Evolutionary conservation across 306 rosid genomes (phyloP).

Genomic region (Astragalus membranaceus): DNA sequence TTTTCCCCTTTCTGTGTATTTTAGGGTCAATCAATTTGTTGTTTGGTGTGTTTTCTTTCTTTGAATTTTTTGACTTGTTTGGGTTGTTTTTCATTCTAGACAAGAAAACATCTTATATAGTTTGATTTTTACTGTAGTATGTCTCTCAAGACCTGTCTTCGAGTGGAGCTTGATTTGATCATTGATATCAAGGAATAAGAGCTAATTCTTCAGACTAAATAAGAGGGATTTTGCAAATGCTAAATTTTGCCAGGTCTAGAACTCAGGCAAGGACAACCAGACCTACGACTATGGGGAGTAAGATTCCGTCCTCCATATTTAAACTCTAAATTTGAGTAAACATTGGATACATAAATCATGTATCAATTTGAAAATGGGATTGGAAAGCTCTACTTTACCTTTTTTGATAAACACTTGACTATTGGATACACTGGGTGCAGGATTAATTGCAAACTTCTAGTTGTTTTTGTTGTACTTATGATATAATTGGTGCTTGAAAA

Average conservation of each 20-base stretch:
- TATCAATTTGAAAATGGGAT: constrained; percentile 16
- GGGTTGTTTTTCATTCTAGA: not conserved
- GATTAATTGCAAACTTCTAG: not conserved
- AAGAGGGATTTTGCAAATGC: constrained; percentile 46
- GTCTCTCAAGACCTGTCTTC: constrained; percentile 19
- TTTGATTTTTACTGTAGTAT: constrained; percentile 37
- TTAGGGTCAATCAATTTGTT: not conserved
- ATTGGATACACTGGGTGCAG: not conserved
- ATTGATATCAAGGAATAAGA: constrained; percentile 31
- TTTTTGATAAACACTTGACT: not conserved
- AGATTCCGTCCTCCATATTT: constrained; percentile 8
- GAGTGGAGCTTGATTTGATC: constrained; percentile 30
- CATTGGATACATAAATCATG: not conserved
- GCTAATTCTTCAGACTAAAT: constrained; percentile 7
- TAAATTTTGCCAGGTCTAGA: constrained; percentile 60
- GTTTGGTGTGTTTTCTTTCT: not conserved
- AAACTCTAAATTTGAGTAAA: not conserved
- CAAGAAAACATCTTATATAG: constrained; percentile 12
- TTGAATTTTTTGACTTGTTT: not conserved
- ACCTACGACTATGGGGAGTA: constrained; percentile 74
- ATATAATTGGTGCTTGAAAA: not conserved
- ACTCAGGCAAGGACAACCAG: constrained; percentile 58
- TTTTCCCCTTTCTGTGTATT: not conserved
- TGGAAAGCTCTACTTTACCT: not conserved
- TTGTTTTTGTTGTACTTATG: not conserved